These are phyloP conservation scores for Aspergillus cavernicola DNA, from an alignment of 495 filamentous ascomycete genomes.

Conservation along the genomic window DNA sequence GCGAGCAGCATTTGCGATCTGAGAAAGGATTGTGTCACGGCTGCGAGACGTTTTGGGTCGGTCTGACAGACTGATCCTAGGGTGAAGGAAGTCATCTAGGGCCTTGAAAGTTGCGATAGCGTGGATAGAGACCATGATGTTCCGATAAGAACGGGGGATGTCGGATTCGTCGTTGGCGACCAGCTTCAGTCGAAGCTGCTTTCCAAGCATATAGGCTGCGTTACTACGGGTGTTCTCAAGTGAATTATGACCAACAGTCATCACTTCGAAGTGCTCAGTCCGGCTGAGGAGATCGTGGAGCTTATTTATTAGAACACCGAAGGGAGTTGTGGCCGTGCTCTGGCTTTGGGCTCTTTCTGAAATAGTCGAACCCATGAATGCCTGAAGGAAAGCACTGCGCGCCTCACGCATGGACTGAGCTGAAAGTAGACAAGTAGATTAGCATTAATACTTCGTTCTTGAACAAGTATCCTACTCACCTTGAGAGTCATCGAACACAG, in stretches of 20 bases:
- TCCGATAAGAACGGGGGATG: conserved; percentile 78
- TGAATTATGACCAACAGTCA: conserved; percentile 90
- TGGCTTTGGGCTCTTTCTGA: conserved; percentile 59
- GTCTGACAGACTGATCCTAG: conserved; percentile 80
- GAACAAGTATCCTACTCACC: conserved; percentile 32
- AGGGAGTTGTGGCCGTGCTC: conserved; percentile 69
- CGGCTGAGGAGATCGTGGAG: conserved; percentile 93
- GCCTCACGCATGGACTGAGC: conserved; percentile 48
- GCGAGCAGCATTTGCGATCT: conserved; percentile 73
- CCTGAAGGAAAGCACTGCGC: conserved; percentile 79
- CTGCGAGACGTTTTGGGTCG: conserved; percentile 65
- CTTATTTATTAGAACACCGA: conserved; percentile 89
- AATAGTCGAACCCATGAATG: conserved; percentile 82
- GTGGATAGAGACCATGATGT: conserved; percentile 97
- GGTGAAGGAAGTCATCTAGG: conserved; percentile 91
- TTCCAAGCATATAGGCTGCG: conserved; percentile 91
- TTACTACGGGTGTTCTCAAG: conserved; percentile 91
- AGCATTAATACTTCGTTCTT: too few relatives aligned
- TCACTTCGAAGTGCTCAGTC: conserved; percentile 95
- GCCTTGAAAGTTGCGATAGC: conserved; percentile 98
- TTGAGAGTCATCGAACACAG: conserved; percentile 68
- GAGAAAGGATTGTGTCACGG: conserved; percentile 67
- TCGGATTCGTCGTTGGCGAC: conserved; percentile 87
- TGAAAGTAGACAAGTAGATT: background rate
- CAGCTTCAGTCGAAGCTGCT: conserved; percentile 87